Conservation (phyloP, 2,329 filamentous ascomycete genomes). For the Coniochaeta prunicola region DNA sequence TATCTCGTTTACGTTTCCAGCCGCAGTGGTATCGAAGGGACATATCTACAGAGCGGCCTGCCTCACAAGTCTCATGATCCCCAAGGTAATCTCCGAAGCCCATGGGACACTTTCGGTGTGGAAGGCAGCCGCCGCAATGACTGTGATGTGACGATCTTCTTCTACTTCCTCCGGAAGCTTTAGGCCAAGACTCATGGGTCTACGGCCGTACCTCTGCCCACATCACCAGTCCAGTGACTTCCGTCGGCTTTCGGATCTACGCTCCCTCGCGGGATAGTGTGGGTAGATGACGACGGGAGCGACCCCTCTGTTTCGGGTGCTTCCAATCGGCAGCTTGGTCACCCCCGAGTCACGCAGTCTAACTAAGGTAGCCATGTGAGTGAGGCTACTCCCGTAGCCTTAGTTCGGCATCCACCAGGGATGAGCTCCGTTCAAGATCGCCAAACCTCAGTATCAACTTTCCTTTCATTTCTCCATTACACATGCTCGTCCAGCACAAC, state of each 20-base stretch:
- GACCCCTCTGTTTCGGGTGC: background rate
- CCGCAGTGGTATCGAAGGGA: background rate
- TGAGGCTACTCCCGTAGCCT: background rate
- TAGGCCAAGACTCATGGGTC: background rate
- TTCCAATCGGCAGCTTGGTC: conserved; percentile 1
- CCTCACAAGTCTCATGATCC: background rate
- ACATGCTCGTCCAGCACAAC: background rate
- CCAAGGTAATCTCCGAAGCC: background rate
- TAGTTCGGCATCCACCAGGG: background rate
- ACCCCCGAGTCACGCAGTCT: background rate
- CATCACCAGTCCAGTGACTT: background rate
- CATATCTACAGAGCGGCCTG: background rate
- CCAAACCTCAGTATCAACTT: background rate
- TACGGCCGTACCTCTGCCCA: background rate
- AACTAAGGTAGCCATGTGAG: background rate
- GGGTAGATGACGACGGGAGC: background rate
- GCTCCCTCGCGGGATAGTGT: background rate
- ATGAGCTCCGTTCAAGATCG: background rate
- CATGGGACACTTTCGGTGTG: background rate
- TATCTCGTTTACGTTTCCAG: background rate
- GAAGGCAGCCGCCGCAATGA: background rate
- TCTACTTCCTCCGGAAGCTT: background rate
- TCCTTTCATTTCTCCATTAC: background rate
- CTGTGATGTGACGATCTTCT: background rate
- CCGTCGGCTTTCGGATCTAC: background rate